phyloP scores from a whole-genome alignment of 805 yeast genomes.

The Brettanomyces naardenensis region DNA sequence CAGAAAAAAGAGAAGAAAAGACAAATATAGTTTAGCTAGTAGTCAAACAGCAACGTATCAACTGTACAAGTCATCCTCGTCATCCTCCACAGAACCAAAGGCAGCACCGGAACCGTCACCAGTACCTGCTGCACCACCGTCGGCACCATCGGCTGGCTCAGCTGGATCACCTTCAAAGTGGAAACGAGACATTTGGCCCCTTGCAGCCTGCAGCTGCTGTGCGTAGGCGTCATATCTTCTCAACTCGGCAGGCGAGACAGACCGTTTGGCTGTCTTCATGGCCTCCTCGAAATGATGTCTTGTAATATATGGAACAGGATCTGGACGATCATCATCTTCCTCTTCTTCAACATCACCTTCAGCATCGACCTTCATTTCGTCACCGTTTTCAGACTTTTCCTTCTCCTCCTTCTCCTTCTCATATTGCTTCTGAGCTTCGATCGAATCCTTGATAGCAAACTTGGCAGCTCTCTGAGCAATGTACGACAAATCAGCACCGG shows the following conservation, averaged over 20 bases:
- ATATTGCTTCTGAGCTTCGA: constrained; percentile 63
- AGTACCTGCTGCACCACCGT: constrained; percentile 25
- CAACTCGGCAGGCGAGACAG: constrained; percentile 93
- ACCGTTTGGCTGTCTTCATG: constrained; percentile 97
- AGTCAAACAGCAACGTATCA: too few species aligned
- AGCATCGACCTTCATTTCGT: constrained; percentile 29
- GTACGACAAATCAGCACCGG: constrained; percentile 97
- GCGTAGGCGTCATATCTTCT: constrained; percentile 99
- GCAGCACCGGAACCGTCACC: constrained; percentile 32
- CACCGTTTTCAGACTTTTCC: constrained; percentile 25
- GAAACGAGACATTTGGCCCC: constrained; percentile 91
- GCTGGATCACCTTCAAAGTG: constrained; percentile 51
- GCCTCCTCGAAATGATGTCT: constrained; percentile 97
- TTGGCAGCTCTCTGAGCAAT: constrained; percentile 98
- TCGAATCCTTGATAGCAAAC: constrained; percentile 95
- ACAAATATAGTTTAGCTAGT: too few species aligned
- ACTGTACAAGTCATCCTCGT: constrained; percentile 38
- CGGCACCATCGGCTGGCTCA: constrained; percentile 18
- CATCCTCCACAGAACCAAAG: constrained; percentile 42
- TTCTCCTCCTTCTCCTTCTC: constrained; percentile 47
- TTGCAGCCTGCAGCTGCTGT: constrained; percentile 89
- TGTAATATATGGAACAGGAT: constrained; percentile 93
- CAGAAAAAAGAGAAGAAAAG: too few species aligned
- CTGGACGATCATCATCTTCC: constrained; percentile 68
- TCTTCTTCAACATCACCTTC: constrained; percentile 23